These are phyloP conservation scores for Thielaviopsis punctulata DNA, from an alignment of 2,329 filamentous ascomycete genomes.

Conservation along the genomic window DNA sequence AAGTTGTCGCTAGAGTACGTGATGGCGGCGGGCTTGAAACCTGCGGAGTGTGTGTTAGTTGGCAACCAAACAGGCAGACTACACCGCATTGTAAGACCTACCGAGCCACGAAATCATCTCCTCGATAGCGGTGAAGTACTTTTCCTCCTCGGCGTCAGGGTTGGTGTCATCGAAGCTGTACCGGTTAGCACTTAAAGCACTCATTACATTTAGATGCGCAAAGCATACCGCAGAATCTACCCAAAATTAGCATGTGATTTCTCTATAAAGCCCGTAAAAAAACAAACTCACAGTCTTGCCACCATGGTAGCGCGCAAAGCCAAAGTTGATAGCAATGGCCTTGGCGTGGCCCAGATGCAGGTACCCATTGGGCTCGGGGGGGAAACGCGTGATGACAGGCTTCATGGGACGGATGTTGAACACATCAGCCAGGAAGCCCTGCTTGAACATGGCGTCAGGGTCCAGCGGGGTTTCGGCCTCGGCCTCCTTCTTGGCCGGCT, in stretches of 20 bases:
- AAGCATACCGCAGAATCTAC: slow-evolving; percentile 11
- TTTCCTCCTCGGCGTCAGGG: slow-evolving; percentile 79
- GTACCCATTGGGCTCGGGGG: slow-evolving; percentile 82
- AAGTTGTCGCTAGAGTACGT: slow-evolving; percentile 90
- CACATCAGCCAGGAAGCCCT: slow-evolving; percentile 57
- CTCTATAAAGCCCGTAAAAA: not conserved
- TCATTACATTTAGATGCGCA: slow-evolving; percentile 13
- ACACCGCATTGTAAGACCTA: not conserved
- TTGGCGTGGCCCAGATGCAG: slow-evolving; percentile 90
- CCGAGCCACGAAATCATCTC: slow-evolving; percentile 79
- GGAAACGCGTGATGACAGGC: slow-evolving; percentile 54
- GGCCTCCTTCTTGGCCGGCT: slow-evolving; percentile 33
- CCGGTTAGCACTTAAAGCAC: not conserved
- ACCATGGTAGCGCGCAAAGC: slow-evolving; percentile 71
- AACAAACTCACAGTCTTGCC: slow-evolving; percentile 33
- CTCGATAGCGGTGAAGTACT: slow-evolving; percentile 76
- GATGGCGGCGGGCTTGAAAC: slow-evolving; percentile 58
- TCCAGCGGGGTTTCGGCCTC: slow-evolving; percentile 22
- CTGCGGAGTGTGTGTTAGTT: slow-evolving; percentile 12
- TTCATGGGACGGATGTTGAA: slow-evolving; percentile 49
- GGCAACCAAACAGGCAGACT: no score
- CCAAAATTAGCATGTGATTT: not conserved
- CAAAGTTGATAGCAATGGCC: slow-evolving; percentile 92
- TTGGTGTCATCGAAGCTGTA: slow-evolving; percentile 83
- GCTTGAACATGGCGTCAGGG: slow-evolving; percentile 58